Evolutionary conservation across 73 alveolate genomes (phyloP), one percentile per base, ranked within the genome.

Genomic region (Urostyla sp.): DNA sequence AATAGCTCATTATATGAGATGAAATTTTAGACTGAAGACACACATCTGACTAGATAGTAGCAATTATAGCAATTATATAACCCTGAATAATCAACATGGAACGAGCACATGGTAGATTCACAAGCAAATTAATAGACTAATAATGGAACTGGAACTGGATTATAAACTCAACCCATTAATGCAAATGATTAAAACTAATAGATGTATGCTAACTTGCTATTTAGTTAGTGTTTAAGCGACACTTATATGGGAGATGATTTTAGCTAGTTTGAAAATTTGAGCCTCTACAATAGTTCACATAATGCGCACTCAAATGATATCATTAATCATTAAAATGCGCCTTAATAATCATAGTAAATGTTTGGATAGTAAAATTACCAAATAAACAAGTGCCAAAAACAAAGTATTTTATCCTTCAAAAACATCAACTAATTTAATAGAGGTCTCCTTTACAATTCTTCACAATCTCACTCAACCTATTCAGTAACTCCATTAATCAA

Each of bases 1-100:
- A 28, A 27, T 28, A n/a, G 27, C 46, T 40, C n/a, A 11, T 15
- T 13, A 45, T 66, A 66, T 66, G 80, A 66, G 46, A 27, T 43
- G 50, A 30, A 66, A 43, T 66, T 18, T 44, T 48, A 66, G 48
- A 59, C 37, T 32, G 80, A 66, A 26, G 80, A 66, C 23, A 50
- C 16, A 18, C 30, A 6, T 5, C 36, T 13, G 23, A 50, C 16
- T 50, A 50, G 21, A 55, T 55, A 23, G 72, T 7, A 59, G 76
- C 31, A 31, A 23, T 59, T 13, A 36, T 59, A 32, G 57, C 55
- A n/a, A 27, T n/a, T 35, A 55, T 55, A 10, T 16, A 5, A 26
- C 31, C 31, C 27, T 11, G 50, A 23, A 26, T 20, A n/a, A 55
- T 27, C 55, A 55, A 27, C 31, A 6, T 7, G 31, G 8, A 27